Base-by-base conservation (phyloP, 1,284 basidiomycete species). In the Chiua sp. region DNA sequence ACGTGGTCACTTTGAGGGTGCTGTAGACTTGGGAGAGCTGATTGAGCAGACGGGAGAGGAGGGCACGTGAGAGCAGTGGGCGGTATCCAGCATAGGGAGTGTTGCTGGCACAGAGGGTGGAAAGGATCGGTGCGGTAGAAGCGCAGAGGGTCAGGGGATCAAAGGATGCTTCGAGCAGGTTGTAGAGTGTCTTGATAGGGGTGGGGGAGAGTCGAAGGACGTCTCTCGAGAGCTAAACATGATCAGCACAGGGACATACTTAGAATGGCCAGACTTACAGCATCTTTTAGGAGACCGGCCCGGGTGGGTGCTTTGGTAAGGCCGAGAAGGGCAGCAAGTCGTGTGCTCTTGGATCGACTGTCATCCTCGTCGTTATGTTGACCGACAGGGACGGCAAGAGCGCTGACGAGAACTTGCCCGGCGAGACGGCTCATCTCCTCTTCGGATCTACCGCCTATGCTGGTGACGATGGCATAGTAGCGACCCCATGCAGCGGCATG, bases 401-500 rank as follows among this genome's bases (percentile, higher is more conserved):
- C 93, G 68, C 90, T 93, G 66, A 99, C 88, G 58, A 99, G 87
- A 11, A 98, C 97, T 74, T 95, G 94, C 2, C 93, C 94, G 0
- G 96, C 94, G 55, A 98, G 85, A 64, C 91, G 85, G 59, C 88
- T 83, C 71, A 92, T 80, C 74, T 97, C 94, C 63, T 93, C 90
- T 47, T 91, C 87, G 20, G 87, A 86, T 70, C 86, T 90, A 22
- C 87, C 85, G 26, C 88, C 86, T 33, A 87, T 88, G 59, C 80
- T 83, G 5, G 84, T 87, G 47, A 89, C 82, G 53, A 92, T 75
- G 33, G 83, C 78, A 63, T 92, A 90, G 77, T 96, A 98, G 59
- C 92, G 85, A 59, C 92, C 90, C 94, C 96, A 98, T 0, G 98
- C 95, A 23, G 97, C 96, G 59, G 98, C 97, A 75, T 99, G 97